Conservation (phyloP, 371 early-diverging fungal species). For the Mucor plumbeus region DNA sequence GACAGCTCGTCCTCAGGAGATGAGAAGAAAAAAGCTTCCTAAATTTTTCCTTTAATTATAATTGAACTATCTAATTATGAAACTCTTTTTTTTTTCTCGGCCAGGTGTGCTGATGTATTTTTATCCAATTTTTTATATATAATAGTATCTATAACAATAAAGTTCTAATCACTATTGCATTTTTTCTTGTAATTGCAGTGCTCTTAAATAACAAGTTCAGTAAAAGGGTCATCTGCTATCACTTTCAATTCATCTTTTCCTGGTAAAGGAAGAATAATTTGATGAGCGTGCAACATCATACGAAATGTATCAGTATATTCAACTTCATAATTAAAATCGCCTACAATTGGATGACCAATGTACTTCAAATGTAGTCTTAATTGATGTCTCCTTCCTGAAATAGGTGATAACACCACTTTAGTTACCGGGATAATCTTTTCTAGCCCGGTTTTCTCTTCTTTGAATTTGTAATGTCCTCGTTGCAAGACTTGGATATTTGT, state of each 20-base stretch:
- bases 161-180: no score
- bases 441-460: slow-evolving; percentile 24
- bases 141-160: no score
- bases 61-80: no score
- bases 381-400: slow-evolving; percentile 75
- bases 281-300: slow-evolving; percentile 53
- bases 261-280: slow-evolving; percentile 33
- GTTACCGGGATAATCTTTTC: slow-evolving; percentile 25
- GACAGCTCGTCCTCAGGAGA: neutral
- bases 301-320: slow-evolving; percentile 46
- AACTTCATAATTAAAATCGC: slow-evolving; percentile 60
- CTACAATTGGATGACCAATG: slow-evolving; percentile 69
- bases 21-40: no score
- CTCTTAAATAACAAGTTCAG: neutral
- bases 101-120: no score
- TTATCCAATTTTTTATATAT: no score
- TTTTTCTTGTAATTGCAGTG: no score
- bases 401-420: slow-evolving; percentile 55
- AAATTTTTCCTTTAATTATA: no score
- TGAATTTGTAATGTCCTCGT: slow-evolving; percentile 35
- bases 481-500: slow-evolving; percentile 34
- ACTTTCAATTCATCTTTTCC: slow-evolving; percentile 18
- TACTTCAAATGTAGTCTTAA: slow-evolving; percentile 66
- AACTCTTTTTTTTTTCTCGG: no score
- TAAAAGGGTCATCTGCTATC: slow-evolving; percentile 34